Evolutionary conservation across 2,329 filamentous ascomycete species (phyloP).

Genomic region (Exophiala sp.): DNA sequence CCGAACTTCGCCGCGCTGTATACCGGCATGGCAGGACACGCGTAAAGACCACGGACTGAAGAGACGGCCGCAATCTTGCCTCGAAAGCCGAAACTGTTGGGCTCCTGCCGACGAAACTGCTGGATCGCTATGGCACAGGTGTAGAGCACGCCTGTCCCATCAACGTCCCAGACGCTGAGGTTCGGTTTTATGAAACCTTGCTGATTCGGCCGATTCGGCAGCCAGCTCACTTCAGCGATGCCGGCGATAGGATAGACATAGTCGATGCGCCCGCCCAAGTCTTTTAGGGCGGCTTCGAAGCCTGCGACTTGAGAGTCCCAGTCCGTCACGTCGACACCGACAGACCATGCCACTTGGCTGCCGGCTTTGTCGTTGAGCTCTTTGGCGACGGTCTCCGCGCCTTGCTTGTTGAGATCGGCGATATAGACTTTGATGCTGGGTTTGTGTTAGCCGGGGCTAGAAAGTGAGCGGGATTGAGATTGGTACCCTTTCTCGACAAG

Average conservation of each 20-base stretch:
- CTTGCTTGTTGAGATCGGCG: background rate
- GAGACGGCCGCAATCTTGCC: conserved; percentile 37
- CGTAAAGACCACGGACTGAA: conserved; percentile 42
- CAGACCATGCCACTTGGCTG: background rate
- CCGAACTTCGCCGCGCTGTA: conserved; percentile 33
- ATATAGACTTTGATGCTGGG: background rate
- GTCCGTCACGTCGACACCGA: conserved; percentile 9
- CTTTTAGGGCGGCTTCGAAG: conserved; percentile 34
- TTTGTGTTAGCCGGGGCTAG: background rate
- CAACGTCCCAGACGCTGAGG: conserved; percentile 37
- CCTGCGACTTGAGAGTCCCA: conserved; percentile 26
- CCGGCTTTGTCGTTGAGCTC: background rate
- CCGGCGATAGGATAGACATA: conserved; percentile 41
- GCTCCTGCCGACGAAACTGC: conserved; percentile 41
- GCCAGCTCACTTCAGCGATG: conserved; percentile 38
- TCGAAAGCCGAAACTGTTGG: conserved; percentile 31
- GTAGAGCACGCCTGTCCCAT: conserved; percentile 41
- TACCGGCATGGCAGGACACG: conserved; percentile 39
- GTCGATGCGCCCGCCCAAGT: conserved; percentile 35
- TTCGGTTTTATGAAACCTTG: conserved; percentile 37
- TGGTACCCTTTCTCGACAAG: background rate
- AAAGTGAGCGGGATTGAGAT: background rate
- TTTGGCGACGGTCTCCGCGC: background rate
- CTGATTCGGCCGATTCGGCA: conserved; percentile 21
- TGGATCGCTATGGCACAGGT: conserved; percentile 41